A percentile compares a stretch with the other conserved stretches of the same genome.
Evolutionary conservation across 2,329 filamentous ascomycete species (phyloP).

Genomic region (Elsinoe necatrix): DNA sequence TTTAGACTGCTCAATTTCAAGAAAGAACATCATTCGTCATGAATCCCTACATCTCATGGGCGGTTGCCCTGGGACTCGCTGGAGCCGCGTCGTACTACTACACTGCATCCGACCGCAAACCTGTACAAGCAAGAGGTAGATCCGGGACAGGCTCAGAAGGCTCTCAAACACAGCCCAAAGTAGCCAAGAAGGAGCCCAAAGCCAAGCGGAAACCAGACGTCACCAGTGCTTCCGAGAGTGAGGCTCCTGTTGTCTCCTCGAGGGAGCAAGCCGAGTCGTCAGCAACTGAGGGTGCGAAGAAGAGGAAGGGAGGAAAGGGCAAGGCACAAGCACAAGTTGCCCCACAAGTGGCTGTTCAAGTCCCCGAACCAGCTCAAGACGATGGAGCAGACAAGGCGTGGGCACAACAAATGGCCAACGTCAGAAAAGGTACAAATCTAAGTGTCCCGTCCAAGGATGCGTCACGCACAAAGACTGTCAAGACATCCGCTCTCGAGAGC

Average conservation of each 20-base stretch:
- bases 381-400: conserved; percentile 65
- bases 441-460: conserved; percentile 29
- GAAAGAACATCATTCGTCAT: conserved; percentile 15
- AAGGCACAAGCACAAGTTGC: conserved; percentile 19
- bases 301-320: conserved; percentile 28
- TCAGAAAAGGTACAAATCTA: conserved; percentile 61
- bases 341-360: conserved; percentile 22
- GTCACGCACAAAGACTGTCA: conserved; percentile 53
- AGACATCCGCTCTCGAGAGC: conserved; percentile 45
- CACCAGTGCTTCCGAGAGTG: conserved; percentile 19
- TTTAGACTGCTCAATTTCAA: background rate
- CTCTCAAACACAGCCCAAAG: background rate
- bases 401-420: conserved; percentile 61
- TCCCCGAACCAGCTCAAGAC: conserved; percentile 43
- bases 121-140: conserved; percentile 16
- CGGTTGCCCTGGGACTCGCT: conserved; percentile 20
- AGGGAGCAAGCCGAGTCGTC: conserved; percentile 14
- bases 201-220: conserved; percentile 19
- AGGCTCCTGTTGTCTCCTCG: conserved; percentile 17
- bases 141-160: conserved; percentile 10
- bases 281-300: conserved; percentile 24
- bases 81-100: conserved; percentile 25
- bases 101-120: conserved; percentile 17
- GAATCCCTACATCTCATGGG: conserved; percentile 27
- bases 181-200: conserved; percentile 18